These are phyloP conservation scores for Filosporella fistucella DNA, from an alignment of 495 filamentous ascomycete species.

Conservation along the genomic window DNA sequence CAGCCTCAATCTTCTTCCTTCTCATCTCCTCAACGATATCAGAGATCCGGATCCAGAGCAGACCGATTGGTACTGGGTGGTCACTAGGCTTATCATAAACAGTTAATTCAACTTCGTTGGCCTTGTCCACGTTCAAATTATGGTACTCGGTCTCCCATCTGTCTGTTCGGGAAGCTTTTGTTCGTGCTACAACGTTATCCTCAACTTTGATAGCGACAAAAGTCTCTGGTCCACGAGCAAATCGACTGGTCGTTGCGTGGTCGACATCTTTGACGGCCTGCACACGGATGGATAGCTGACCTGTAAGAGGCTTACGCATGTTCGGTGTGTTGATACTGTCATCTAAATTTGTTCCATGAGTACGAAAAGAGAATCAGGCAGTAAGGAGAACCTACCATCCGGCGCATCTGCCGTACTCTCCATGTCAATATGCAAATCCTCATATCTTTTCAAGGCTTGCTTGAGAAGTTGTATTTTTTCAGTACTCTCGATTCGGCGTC, in stretches of 20 bases:
- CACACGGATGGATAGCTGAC: slow-evolving; percentile 80
- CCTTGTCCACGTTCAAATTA: slow-evolving; percentile 90
- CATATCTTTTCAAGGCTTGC: slow-evolving; percentile 93
- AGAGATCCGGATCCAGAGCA: slow-evolving; percentile 94
- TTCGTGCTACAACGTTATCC: slow-evolving; percentile 82
- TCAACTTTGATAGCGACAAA: slow-evolving; percentile 96
- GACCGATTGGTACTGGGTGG: slow-evolving; percentile 85
- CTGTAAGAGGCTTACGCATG: slow-evolving; percentile 87
- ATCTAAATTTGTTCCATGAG: slow-evolving; percentile 56
- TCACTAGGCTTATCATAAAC: slow-evolving; percentile 91
- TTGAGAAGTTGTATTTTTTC: slow-evolving; percentile 97
- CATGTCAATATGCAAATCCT: slow-evolving; percentile 95
- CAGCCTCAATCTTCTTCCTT: slow-evolving; percentile 93
- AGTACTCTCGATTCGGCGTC: slow-evolving; percentile 83
- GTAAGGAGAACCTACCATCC: slow-evolving; percentile 62
- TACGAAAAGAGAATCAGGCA: background rate
- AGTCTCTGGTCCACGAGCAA: slow-evolving; percentile 87
- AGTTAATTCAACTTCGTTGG: slow-evolving; percentile 95
- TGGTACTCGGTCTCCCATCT: slow-evolving; percentile 89
- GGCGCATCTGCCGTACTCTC: slow-evolving; percentile 67
- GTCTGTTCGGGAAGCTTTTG: slow-evolving; percentile 81
- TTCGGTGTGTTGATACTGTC: slow-evolving; percentile 95
- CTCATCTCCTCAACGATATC: slow-evolving; percentile 98
- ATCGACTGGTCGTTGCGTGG: slow-evolving; percentile 81
- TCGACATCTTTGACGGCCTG: slow-evolving; percentile 91